These are phyloP conservation scores for Dictyostelium capitatum DNA, from an alignment of 78 protist genomes.

Conservation along the genomic window DNA sequence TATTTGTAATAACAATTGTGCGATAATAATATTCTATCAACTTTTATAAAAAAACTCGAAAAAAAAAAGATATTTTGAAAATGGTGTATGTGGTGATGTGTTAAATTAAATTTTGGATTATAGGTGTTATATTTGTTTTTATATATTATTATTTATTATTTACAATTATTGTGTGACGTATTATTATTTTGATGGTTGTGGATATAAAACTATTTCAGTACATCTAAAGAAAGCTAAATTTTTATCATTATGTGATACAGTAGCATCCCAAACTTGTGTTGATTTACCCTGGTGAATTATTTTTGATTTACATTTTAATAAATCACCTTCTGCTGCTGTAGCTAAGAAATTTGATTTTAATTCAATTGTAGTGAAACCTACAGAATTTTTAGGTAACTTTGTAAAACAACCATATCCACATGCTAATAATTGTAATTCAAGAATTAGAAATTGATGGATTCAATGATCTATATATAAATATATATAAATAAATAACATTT, in stretches of 20 bases:
- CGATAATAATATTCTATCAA: no score
- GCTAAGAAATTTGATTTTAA: conserved; percentile 56
- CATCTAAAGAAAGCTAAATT: conserved; percentile 62
- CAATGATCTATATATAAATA: no score
- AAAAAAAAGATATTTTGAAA: no score
- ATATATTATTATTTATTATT: not conserved
- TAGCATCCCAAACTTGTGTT: conserved; percentile 77
- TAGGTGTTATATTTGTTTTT: not conserved
- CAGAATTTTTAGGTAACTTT: conserved; percentile 40
- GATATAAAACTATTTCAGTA: conserved; percentile 63
- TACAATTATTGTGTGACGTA: not conserved
- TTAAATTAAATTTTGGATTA: no score
- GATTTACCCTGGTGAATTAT: conserved; percentile 43
- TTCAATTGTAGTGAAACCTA: conserved; percentile 74
- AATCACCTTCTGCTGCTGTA: conserved; percentile 37
- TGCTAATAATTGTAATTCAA: not conserved
- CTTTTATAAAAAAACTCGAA: no score
- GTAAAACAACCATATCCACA: conserved; percentile 70
- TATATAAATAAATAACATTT: no score
- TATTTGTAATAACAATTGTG: no score
- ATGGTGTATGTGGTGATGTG: no score
- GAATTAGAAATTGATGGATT: no score
- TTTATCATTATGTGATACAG: not conserved
- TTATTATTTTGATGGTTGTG: not conserved
- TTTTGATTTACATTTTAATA: conserved; percentile 8